Conservation (phyloP, 768 basidiomycete species). For the Agrocybe pediades region DNA sequence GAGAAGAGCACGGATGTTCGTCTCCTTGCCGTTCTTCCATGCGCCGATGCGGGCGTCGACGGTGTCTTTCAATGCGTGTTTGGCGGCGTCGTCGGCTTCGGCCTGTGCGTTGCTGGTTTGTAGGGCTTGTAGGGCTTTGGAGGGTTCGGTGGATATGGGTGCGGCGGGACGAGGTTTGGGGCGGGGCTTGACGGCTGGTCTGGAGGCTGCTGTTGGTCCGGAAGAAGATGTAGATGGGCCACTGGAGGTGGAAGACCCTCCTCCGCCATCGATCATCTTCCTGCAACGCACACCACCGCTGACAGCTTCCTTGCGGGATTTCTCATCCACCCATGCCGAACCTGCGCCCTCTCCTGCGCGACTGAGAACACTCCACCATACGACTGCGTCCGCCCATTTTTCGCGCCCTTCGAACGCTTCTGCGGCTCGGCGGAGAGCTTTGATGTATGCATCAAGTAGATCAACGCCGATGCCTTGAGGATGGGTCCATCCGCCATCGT, state of each 20-base stretch:
- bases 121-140: slow-evolving; percentile 66
- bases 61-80: slow-evolving; percentile 72
- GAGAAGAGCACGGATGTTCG: slow-evolving; percentile 87
- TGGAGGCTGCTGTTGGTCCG: slow-evolving; percentile 13
- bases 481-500: slow-evolving; percentile 43
- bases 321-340: slow-evolving; percentile 52
- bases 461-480: slow-evolving; percentile 53
- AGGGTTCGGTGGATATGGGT: slow-evolving; percentile 35
- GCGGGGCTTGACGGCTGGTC: slow-evolving; percentile 28
- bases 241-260: background rate
- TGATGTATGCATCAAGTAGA: slow-evolving; percentile 73
- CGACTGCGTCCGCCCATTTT: slow-evolving; percentile 78
- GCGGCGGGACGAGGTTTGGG: slow-evolving; percentile 30
- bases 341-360: slow-evolving; percentile 30
- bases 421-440: slow-evolving; percentile 81
- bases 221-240: slow-evolving; percentile 7
- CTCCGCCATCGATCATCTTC: slow-evolving; percentile 50
- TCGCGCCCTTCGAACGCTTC: slow-evolving; percentile 86
- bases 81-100: slow-evolving; percentile 76
- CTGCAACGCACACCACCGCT: slow-evolving; percentile 73
- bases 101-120: slow-evolving; percentile 60
- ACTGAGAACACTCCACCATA: slow-evolving; percentile 77
- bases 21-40: slow-evolving; percentile 92
- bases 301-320: slow-evolving; percentile 64
- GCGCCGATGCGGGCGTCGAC: slow-evolving; percentile 70